Evolutionary conservation across 2,329 filamentous ascomycete species (phyloP), one percentile per base, ranked within the genome.

Genomic region (Colletotrichum sojae): DNA sequence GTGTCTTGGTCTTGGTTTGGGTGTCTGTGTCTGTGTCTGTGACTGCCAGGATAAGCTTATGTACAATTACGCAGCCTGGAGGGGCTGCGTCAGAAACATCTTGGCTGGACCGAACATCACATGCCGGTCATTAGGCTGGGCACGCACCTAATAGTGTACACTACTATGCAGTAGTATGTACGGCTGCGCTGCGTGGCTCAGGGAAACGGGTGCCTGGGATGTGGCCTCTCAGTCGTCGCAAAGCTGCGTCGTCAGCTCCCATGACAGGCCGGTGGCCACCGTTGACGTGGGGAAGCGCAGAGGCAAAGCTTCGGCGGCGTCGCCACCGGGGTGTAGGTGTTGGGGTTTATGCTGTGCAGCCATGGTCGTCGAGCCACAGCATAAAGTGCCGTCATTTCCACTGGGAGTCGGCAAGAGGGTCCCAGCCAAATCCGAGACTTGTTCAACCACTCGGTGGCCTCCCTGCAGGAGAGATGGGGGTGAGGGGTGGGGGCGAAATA

Each of bases 241-340:
- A 71, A 57, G 54, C 57, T 53, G 51, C 67, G 57, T 70, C 67
- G 67, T 70, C 57, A 70, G 64, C 63, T 54, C 62, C 43, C 49
- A 53, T 67, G 59, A 64, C 60, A 57, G 39, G 20, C 49, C 15
- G 52, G 62, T 57, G 55, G 46, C 62, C 48, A 58, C 46, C 16
- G 57, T 46, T 31, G 53, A 55, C 66, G 66, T 36, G 66, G 39
- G 60, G 52, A 65, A 40, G 43, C 27, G 31, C 27, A 59, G 65
- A 66, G 66, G 31, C 27, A 59, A 69, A 66, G 66, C 66, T 51
- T 69, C 49, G 61, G 61, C 61, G 58, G 16, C 16, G 56, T 67
- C 46, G 67, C 67, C 67, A 62, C 63, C 25, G 36, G 51, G 43
- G 49, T 45, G 31, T 22, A 43, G 51, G 15, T 45, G 31, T 22